Evolutionary conservation across 75 land plant genomes (phyloP).

Genomic region (Adiantum capillusveneris): DNA sequence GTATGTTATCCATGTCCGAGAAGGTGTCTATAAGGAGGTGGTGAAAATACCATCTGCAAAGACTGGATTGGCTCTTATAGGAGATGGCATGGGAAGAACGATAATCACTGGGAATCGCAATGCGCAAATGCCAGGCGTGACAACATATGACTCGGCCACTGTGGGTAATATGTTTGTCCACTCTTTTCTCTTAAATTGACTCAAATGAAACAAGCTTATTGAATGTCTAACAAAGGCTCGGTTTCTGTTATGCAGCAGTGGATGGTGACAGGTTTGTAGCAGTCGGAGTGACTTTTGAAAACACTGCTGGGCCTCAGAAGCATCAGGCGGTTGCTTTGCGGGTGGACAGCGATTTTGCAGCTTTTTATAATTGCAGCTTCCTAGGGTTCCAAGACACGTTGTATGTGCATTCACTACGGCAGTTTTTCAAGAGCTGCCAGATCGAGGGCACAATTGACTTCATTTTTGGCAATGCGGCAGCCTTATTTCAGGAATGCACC

Average conservation of each 20-base stretch:
- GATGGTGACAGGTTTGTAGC: constrained; percentile 37
- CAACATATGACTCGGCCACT: constrained; percentile 68
- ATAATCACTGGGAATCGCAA: constrained; percentile 48
- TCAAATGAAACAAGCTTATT: no score
- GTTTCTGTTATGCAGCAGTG: constrained; percentile 34
- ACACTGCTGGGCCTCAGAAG: constrained; percentile 44
- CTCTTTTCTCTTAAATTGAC: no score
- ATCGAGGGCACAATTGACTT: constrained; percentile 52
- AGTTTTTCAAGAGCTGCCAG: constrained; percentile 37
- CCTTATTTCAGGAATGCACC: constrained; percentile 30
- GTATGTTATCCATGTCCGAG: constrained; percentile 56
- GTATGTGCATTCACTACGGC: constrained; percentile 47
- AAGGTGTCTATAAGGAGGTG: constrained; percentile 53
- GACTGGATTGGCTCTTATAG: constrained; percentile 49
- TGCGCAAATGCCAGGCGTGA: constrained; percentile 41
- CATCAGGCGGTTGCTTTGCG: constrained; percentile 54
- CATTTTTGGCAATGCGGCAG: constrained; percentile 51
- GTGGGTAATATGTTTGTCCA: constrained; percentile 35
- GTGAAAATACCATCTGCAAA: constrained; percentile 37
- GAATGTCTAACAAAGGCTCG: no score
- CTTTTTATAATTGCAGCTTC: constrained; percentile 25
- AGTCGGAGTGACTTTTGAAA: constrained; percentile 29
- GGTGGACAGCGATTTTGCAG: constrained; percentile 28
- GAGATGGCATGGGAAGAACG: constrained; percentile 70
- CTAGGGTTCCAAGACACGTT: constrained; percentile 48